Evolutionary conservation across 768 basidiomycete genomes (phyloP).

Genomic region (Podaxis sp.): DNA sequence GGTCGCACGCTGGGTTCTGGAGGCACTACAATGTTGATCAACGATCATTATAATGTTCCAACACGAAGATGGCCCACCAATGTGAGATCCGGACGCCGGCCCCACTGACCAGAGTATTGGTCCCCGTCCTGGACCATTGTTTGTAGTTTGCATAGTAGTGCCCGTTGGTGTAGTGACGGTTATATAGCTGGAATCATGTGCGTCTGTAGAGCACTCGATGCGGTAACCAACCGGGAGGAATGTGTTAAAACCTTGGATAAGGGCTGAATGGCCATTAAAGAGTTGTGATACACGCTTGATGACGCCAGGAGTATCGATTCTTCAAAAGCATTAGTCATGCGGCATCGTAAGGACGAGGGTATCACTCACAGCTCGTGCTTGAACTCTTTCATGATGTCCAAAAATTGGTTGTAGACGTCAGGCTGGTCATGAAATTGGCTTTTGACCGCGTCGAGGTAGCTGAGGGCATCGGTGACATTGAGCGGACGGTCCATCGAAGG

Average conservation of each 20-base stretch:
- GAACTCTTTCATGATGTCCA: conserved; percentile 99
- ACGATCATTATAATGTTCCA: neutral
- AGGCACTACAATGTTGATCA: conserved; percentile 16
- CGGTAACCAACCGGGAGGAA: conserved; percentile 94
- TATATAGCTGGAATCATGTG: conserved; percentile 61
- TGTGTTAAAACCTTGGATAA: conserved; percentile 98
- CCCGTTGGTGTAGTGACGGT: conserved; percentile 78
- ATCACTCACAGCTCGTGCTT: conserved; percentile 80
- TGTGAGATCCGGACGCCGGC: conserved; percentile 12
- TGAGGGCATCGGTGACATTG: conserved; percentile 91
- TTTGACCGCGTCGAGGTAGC: conserved; percentile 92
- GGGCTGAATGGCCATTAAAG: conserved; percentile 82
- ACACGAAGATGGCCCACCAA: conserved; percentile 8
- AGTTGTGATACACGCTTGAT: conserved; percentile 93
- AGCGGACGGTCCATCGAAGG: conserved; percentile 54
- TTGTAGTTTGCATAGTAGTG: conserved; percentile 54
- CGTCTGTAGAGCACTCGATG: conserved; percentile 74
- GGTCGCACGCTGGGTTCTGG: conserved; percentile 24
- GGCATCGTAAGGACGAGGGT: neutral
- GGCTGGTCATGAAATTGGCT: conserved; percentile 86
- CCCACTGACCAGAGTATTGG: conserved; percentile 34
- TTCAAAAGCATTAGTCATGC: conserved; percentile 23
- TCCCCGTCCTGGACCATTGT: conserved; percentile 34
- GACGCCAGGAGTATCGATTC: conserved; percentile 97
- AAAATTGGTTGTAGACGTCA: conserved; percentile 91